phyloP scores from a whole-genome alignment of 140 eudicot species.

The Stevia rebaudiana region DNA sequence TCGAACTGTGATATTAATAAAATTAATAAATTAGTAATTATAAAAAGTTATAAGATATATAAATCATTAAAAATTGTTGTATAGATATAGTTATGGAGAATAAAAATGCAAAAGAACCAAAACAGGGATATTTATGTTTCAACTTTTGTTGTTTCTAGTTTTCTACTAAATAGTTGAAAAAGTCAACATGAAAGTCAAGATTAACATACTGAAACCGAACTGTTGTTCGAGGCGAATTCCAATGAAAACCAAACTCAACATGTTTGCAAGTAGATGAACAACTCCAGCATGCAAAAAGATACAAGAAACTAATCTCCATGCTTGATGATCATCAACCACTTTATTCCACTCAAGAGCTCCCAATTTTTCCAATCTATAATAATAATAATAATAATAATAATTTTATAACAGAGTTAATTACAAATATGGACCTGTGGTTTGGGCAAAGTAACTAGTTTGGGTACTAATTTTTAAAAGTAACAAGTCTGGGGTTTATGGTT shows the following conservation, averaged over 20 bases:
- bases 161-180: not conserved
- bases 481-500: no score
- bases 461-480: no score
- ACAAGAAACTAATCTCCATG: conserved; percentile 87
- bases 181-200: not conserved
- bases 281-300: conserved; percentile 94
- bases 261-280: conserved; percentile 85
- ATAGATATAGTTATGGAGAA: not conserved
- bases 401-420: no score
- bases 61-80: not conserved
- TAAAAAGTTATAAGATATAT: not conserved
- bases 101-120: not conserved
- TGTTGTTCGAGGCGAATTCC: conserved; percentile 98
- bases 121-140: not conserved
- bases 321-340: conserved; percentile 66
- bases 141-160: not conserved
- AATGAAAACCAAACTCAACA: conserved; percentile 87
- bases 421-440: no score
- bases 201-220: conserved; percentile 67
- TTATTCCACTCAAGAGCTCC: conserved; percentile 88
- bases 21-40: conserved; percentile 1
- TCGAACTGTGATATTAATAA: conserved; percentile 48
- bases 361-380: conserved; percentile 61
- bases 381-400: not conserved
- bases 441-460: no score